These are phyloP conservation scores for Senecio squalidus DNA, from an alignment of 140 eudicot genomes.

Conservation along the genomic window DNA sequence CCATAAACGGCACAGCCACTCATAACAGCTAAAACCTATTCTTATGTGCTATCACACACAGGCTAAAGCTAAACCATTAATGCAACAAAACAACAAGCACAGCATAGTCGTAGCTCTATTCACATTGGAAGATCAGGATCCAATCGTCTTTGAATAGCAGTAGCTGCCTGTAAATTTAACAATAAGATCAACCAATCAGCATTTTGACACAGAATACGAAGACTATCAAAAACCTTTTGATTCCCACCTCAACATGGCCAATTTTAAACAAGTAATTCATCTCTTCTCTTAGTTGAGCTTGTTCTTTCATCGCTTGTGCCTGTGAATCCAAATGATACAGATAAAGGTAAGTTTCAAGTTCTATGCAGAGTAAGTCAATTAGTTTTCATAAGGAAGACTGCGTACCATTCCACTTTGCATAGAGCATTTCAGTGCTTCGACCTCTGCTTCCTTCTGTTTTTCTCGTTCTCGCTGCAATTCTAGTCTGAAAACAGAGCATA, in stretches of 20 bases:
- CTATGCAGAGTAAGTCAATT: neutral
- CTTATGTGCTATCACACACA: slow-evolving; percentile 2
- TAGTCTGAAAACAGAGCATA: slow-evolving; percentile 43
- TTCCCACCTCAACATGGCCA: slow-evolving; percentile 84
- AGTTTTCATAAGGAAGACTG: neutral
- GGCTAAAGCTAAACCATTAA: neutral
- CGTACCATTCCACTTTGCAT: slow-evolving; percentile 95
- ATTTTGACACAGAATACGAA: neutral
- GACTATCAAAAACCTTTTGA: neutral
- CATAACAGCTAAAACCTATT: neutral
- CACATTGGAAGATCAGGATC: slow-evolving; percentile 86
- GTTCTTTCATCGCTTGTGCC: slow-evolving; percentile 99
- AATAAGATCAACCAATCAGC: slow-evolving; percentile 8
- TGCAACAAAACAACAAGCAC: neutral
- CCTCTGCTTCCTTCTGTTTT: slow-evolving; percentile 70
- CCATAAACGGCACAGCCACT: neutral
- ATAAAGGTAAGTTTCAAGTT: slow-evolving; percentile 3
- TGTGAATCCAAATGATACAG: slow-evolving; percentile 16
- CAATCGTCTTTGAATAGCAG: slow-evolving; percentile 90
- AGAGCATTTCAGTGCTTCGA: slow-evolving; percentile 62
- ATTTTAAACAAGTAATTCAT: slow-evolving; percentile 83
- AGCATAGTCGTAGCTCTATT: neutral
- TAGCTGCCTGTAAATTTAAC: slow-evolving; percentile 63
- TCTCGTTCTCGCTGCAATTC: slow-evolving; percentile 79
- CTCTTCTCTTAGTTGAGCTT: slow-evolving; percentile 84